phyloP scores from a whole-genome alignment of 2,329 filamentous ascomycete species.

The Botrytis squamosa region DNA sequence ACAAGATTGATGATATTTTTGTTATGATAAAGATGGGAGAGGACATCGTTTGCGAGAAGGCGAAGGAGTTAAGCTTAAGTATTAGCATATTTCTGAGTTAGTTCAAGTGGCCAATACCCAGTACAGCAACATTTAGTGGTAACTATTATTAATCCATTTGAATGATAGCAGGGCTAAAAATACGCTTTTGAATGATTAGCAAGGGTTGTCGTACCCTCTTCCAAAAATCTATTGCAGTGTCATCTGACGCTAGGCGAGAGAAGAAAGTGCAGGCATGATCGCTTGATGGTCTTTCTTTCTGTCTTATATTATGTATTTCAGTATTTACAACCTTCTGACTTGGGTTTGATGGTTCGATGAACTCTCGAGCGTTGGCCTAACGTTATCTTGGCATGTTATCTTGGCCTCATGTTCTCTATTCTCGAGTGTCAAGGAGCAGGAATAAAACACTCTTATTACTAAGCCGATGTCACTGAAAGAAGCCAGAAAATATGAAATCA shows the following conservation, averaged over 20 bases:
- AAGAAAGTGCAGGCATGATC: not conserved
- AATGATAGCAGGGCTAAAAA: not conserved
- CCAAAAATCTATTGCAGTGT: not conserved
- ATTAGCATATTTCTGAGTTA: not conserved
- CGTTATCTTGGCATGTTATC: not conserved
- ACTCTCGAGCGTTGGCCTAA: not conserved
- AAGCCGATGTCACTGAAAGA: not conserved
- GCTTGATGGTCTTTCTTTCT: not conserved
- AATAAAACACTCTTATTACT: not conserved
- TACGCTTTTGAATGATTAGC: rapidly evolving
- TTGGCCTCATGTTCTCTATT: not conserved
- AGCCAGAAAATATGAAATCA: not conserved
- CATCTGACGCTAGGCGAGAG: not conserved
- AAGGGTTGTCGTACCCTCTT: not conserved
- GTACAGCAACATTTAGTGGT: not conserved
- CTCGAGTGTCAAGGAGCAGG: too few species aligned
- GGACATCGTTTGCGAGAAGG: not conserved
- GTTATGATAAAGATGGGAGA: not conserved
- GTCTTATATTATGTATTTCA: not conserved
- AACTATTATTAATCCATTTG: not conserved
- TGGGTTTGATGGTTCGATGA: not conserved
- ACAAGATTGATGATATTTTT: not conserved
- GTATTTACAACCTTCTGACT: not conserved
- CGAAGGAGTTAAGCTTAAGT: not conserved
- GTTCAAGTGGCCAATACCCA: not conserved